Percentiles rank a stretch among this genome's conserved stretches.
phyloP scores from a whole-genome alignment of 1,284 basidiomycete genomes.

The Schizophyllum commune region DNA sequence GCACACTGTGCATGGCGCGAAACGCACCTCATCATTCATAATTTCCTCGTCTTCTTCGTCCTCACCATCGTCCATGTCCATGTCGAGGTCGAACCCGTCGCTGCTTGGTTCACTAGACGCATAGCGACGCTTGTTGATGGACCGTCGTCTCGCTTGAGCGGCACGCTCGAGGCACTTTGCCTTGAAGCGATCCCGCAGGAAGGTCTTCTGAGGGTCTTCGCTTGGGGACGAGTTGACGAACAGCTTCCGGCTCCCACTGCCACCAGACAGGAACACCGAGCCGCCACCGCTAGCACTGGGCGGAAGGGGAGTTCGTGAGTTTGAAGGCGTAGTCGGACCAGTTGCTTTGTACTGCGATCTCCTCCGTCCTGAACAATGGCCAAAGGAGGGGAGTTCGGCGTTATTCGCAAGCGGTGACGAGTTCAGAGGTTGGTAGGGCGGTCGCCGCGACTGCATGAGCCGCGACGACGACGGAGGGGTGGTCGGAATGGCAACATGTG shows the following conservation, averaged over 20 bases:
- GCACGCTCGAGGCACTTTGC: not conserved
- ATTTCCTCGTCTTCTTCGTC: not conserved
- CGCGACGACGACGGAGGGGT: not conserved
- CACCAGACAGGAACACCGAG: not conserved
- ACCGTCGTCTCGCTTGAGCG: not conserved
- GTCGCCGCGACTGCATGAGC: not conserved
- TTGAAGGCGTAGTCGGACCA: not conserved
- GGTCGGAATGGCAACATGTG: not conserved
- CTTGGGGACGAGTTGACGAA: not conserved
- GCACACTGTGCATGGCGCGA: not conserved
- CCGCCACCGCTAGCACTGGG: not conserved
- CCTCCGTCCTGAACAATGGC: not conserved
- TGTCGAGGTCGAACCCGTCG: not conserved
- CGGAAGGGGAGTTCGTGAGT: not conserved
- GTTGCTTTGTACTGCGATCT: not conserved
- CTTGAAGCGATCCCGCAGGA: not conserved
- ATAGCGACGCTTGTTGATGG: not conserved
- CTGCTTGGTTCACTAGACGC: not conserved
- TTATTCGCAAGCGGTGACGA: not conserved
- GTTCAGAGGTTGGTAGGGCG: not conserved
- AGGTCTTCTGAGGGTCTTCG: not conserved
- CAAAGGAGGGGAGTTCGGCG: too few relatives aligned
- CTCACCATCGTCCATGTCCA: conserved; percentile 12
- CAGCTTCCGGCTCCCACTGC: not conserved
- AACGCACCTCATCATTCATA: not conserved